These are phyloP conservation scores for Auricularia cornea DNA, from an alignment of 768 basidiomycete species.

Conservation along the genomic window DNA sequence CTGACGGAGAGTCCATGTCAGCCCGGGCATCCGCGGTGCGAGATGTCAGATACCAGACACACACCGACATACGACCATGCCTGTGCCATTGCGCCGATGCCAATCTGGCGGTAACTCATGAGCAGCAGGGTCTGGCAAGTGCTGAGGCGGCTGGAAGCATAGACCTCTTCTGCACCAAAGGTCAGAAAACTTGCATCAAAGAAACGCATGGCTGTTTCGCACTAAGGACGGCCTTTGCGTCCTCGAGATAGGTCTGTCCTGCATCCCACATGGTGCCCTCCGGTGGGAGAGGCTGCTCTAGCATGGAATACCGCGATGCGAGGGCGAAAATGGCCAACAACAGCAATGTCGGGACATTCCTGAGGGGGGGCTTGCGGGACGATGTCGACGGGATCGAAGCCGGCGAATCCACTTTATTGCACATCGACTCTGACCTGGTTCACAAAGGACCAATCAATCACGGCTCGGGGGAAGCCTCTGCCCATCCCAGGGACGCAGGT, in stretches of 20 bases:
- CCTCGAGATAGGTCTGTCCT: conserved; percentile 61
- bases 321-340: conserved; percentile 76
- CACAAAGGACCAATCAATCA: neutral
- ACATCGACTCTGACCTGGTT: neutral
- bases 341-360: conserved; percentile 48
- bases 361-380: neutral
- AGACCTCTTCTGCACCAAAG: conserved; percentile 37
- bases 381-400: neutral
- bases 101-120: conserved; percentile 77
- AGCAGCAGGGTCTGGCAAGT: conserved; percentile 76
- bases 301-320: conserved; percentile 62
- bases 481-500: neutral
- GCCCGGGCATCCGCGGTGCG: neutral
- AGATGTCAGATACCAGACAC: neutral
- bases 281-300: conserved; percentile 28
- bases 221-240: conserved; percentile 56
- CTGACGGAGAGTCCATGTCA: neutral
- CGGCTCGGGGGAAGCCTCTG: neutral
- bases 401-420: conserved; percentile 1
- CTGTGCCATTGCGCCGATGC: conserved; percentile 85
- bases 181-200: neutral
- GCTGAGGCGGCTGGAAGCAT: conserved; percentile 61
- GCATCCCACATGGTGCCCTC: conserved; percentile 71
- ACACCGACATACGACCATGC: conserved; percentile 74
- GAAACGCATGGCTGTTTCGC: neutral